Base-by-base conservation (phyloP, 1,284 basidiomycete genomes). In the Porogramme epimiltina region DNA sequence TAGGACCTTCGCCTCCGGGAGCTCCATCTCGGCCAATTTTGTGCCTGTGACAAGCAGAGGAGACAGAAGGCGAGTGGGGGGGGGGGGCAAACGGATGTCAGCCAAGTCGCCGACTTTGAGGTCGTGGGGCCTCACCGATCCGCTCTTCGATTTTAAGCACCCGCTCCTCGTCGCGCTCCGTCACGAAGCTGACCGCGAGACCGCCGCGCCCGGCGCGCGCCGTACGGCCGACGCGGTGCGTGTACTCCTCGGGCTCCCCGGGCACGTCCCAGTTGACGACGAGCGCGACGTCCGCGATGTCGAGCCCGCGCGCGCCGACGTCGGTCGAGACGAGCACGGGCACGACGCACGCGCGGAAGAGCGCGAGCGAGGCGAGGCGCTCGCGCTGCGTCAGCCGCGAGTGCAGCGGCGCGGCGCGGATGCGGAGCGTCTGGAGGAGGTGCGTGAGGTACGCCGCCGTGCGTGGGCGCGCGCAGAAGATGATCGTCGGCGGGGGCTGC, bases 241-340 rank as follows among this genome's bases (percentile, higher is more conserved):
- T 90, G 66, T 91, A 89, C 69, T 90, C 85, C 70, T 89, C 80
- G 5, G 88, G 78, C 64, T 88, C 85, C 19, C 75, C 74, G 45
- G 97, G 90, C 61, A 99, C 70, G 69, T 99, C 97, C 94, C 95
- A 99, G 63, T 99, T 99, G 55, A 97, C 79, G 33, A 98, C 93
- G 74, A 97, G 84, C 19, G 92, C 93, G 18, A 98, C 95, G 62
- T 96, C 93, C 55, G 92, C 92, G 52, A 98, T 96, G 73, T 98
- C 95, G 56, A 98, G 74, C 45, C 95, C 95, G 66, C 95, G 85
- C 33, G 91, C 91, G 8, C 94, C 96, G 23, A 99, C 94, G 68
- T 98, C 96, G 2, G 96, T 98, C 22, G 91, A 94, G 45, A 99
- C 82, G 25, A 99, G 78, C 40, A 99, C 89, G 2, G 95, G 94